Base-by-base conservation (phyloP, 108 stramenopile genomes). In the Skeletonema potamos region DNA sequence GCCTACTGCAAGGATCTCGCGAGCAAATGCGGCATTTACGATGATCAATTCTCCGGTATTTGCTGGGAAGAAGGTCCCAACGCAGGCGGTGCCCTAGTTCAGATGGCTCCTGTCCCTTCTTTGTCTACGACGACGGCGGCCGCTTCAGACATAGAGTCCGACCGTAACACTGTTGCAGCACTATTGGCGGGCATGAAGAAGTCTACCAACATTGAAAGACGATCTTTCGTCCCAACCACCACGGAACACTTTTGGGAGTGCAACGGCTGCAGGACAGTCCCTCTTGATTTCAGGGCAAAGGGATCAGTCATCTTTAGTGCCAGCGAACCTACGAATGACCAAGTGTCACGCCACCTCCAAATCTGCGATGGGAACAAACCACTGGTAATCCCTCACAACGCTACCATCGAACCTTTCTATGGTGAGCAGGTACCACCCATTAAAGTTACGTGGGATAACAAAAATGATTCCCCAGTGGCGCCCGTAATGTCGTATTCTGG, bases 231-330 rank as follows among this genome's bases (percentile, higher is more conserved):
- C 6, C 77, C 61, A 39, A 72, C 64, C 17, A 72, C 72, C 1
- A 81, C 73, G 32, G 27, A 68, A 17, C 56, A 80, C 54, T 84
- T 84, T 59, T 84, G 83, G 83, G 83, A 84, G 54, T 84, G 83
- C 54, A 67, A 39, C 36, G 41, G 56, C 26, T 84, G 83, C 34
- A 64, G 74, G 18, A 66, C 69, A 7, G 69, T 81, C 66, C 79
- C 75, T 0, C 64, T 77, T 17, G 60, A 65, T 6, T 81, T 64
- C 24, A 55, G 83, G 55, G 57, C 83, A 9, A 66, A 60, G 11
- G 83, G 83, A 30, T 84, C 83, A 4, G 83, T 84, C 46, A 59
- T 84, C 8, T 81, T 76, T 27, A 69, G 73, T 36, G 74, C 63
- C 4, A 55, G 36, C 33, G 71, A 76, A 27, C 83, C 83, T 27